Evolutionary conservation across 2,329 filamentous ascomycete genomes (phyloP).

Genomic region (Zasmidium citrigriseum): DNA sequence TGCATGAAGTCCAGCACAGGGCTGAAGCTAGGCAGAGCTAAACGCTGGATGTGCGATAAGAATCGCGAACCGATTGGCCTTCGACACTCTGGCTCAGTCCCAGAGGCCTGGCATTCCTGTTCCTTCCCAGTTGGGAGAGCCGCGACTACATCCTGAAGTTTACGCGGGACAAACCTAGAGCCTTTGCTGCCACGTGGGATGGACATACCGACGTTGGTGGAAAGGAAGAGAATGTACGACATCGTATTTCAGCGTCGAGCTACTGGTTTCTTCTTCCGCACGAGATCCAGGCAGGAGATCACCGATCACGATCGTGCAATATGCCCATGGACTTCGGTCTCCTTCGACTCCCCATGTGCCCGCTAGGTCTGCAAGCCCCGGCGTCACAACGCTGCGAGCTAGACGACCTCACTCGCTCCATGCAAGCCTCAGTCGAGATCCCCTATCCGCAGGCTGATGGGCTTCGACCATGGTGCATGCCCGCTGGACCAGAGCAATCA

Average conservation of each 20-base stretch:
- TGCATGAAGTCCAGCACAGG: neutral
- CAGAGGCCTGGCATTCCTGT: neutral
- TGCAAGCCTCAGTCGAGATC: neutral
- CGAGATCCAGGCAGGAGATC: neutral
- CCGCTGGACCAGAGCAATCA: neutral
- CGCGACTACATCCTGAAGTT: neutral
- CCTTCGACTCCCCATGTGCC: neutral
- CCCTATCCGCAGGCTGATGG: neutral
- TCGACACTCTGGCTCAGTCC: neutral
- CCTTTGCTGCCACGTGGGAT: neutral
- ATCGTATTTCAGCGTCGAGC: neutral
- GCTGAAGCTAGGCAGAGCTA: neutral
- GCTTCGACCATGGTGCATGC: neutral
- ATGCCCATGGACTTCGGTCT: neutral
- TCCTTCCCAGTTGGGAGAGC: neutral
- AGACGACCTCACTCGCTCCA: neutral
- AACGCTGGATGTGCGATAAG: neutral
- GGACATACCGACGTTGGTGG: neutral
- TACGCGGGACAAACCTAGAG: neutral
- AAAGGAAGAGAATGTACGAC: neutral
- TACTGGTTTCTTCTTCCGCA: neutral
- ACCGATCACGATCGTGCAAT: neutral
- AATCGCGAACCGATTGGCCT: neutral
- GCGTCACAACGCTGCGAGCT: neutral
- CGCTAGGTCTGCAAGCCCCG: neutral